Conservation (phyloP, 2,329 filamentous ascomycete species). For the Ophiostoma ulmi region DNA sequence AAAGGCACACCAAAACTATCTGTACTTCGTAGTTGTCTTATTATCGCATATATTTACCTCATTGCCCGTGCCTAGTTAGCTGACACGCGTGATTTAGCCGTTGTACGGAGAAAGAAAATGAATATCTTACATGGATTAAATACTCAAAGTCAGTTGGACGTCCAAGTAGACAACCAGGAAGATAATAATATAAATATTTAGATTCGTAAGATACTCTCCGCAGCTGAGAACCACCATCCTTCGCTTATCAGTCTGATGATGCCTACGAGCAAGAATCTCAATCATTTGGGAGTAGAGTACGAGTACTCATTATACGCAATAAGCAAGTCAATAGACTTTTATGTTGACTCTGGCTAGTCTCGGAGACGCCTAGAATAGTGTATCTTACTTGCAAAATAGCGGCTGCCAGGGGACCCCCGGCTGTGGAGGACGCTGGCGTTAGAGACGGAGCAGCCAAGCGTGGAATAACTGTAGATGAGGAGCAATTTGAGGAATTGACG, state of each 20-base stretch:
- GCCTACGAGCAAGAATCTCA: background rate
- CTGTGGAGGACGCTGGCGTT: background rate
- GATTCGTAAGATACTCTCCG: background rate
- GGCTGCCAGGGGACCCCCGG: background rate
- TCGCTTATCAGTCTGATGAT: background rate
- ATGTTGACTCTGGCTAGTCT: background rate
- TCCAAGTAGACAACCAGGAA: too few relatives aligned
- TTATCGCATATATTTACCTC: background rate
- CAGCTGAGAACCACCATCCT: background rate
- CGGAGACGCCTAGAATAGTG: conserved; percentile 2
- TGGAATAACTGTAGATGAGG: background rate
- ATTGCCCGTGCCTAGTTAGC: background rate
- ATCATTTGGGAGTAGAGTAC: background rate
- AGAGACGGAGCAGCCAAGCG: conserved; percentile 10
- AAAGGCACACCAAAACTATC: background rate
- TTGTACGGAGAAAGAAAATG: too few relatives aligned
- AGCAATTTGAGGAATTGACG: background rate
- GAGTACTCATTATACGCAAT: too few relatives aligned
- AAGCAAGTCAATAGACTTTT: too few relatives aligned
- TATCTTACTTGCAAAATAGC: background rate
- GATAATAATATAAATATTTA: background rate
- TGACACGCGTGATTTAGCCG: background rate
- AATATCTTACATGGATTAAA: too few relatives aligned
- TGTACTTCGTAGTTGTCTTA: background rate
- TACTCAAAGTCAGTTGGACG: too few relatives aligned